Evolutionary conservation across 169 alveolate genomes (phyloP).

Genomic region (Plasmodium adleri): DNA sequence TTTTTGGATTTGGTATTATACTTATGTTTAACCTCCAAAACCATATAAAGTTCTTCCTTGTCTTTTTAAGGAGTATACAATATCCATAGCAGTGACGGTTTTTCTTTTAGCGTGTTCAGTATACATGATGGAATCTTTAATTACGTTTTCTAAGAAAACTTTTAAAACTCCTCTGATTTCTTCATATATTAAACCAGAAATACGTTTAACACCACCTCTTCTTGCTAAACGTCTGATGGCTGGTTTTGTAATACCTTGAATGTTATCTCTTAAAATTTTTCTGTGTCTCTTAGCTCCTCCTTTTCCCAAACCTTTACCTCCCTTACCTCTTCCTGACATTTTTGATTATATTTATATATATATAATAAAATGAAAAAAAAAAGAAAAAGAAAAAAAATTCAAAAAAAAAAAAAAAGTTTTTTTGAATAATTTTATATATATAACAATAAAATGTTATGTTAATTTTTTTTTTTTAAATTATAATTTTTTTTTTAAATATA

Average conservation of each 20-base stretch:
- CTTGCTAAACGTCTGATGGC: conserved; percentile 99
- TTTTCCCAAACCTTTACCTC: conserved; percentile 99
- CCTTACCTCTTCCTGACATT: conserved; percentile 98
- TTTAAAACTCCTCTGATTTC: conserved; percentile 99
- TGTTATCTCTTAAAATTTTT: conserved; percentile 97
- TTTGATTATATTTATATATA: conserved; percentile 78
- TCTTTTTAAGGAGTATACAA: conserved; percentile 99
- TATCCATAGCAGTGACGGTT: conserved; percentile 99
- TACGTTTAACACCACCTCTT: conserved; percentile 99
- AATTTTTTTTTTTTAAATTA: conserved; percentile 2
- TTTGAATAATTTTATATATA: not conserved
- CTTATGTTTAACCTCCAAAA: conserved; percentile 96
- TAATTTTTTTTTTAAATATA: not conserved
- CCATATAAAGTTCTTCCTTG: conserved; percentile 99
- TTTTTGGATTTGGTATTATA: not conserved
- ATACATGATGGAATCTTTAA: conserved; percentile 99
- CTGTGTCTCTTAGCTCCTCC: conserved; percentile 99
- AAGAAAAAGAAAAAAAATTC: conserved; percentile 23
- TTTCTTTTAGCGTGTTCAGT: conserved; percentile 99
- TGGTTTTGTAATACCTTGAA: conserved; percentile 99
- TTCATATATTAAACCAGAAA: conserved; percentile 98
- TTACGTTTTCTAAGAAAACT: conserved; percentile 98
- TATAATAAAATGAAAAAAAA: conserved; percentile 35
- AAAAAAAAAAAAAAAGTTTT: conserved; percentile 27
- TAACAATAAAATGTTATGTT: conserved; percentile 5